Evolutionary conservation across 148 eudicot species (phyloP), one percentile per base, ranked within the genome.

Genomic region (Nepenthes gracilis): DNA sequence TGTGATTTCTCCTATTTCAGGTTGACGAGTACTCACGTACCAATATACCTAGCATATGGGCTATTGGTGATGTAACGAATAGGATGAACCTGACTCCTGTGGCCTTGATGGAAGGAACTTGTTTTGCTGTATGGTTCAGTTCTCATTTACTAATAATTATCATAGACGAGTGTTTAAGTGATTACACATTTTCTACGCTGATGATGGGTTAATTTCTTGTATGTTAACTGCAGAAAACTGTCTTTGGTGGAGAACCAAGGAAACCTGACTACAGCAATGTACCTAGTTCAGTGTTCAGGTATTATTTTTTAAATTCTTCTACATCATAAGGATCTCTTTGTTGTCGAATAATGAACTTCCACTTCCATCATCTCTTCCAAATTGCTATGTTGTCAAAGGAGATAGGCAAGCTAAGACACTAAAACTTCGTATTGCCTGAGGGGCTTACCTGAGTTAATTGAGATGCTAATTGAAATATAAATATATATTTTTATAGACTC

Each of bases 71-170:
- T 76, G 99, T 88, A 54, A 93, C 99, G 32, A 89, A 93, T 67
- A 86, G 99, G 77, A 58, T 85, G 57, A 92, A 92, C 72, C 67
- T 92, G 64, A 92, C 98, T 60, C 98, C 98, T 43, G 98, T 92
- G 77, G 98, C 98, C 63, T 80, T 93, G 75, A 86, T 88, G 96
- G 99, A 93, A 78, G 99, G 96, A 74, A 81, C 89, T 53, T 81
- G 75, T 58, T 93, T 93, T 73, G 89, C 99, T 11, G 99, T 93
- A 84, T 61, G 87, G 9, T 64, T 62, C 48, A 58, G 11, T 64
- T 73, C 15, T 15, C 36, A 14, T 62, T n/a, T 10, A 37, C 9
- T 58, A 45, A 36, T 15, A 2, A 61, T 48, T 11, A 6, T 51
- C 47, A 32, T 47, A 2, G 45, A 38, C 13, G 36, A 43, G 13